Conservation (phyloP, 2,329 filamentous ascomycete species). For the Fusarium sp. region DNA sequence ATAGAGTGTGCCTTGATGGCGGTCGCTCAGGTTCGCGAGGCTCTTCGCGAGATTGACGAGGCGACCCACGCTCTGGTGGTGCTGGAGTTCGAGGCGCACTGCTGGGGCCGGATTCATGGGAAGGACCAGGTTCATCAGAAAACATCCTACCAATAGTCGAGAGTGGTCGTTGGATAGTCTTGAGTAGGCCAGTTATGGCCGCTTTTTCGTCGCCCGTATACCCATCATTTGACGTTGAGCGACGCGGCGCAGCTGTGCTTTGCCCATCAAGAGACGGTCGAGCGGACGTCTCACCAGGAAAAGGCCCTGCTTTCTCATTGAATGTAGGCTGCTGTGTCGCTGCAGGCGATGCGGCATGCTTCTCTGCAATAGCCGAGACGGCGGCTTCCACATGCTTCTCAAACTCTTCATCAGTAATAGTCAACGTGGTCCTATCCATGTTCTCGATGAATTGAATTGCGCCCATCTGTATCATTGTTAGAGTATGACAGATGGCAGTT, state of each 20-base stretch:
- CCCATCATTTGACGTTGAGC: constrained; percentile 70
- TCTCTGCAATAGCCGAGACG: constrained; percentile 95
- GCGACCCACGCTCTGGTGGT: constrained; percentile 51
- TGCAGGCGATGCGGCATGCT: constrained; percentile 73
- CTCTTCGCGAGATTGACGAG: constrained; percentile 52
- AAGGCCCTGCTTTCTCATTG: constrained; percentile 61
- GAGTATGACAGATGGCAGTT: neutral
- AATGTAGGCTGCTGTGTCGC: constrained; percentile 57
- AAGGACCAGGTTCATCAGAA: constrained; percentile 74
- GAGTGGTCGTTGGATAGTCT: constrained; percentile 91
- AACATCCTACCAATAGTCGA: constrained; percentile 96
- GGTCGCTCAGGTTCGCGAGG: constrained; percentile 53
- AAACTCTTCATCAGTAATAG: constrained; percentile 95
- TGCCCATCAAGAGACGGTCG: constrained; percentile 61
- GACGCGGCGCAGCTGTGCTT: constrained; percentile 60
- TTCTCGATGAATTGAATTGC: constrained; percentile 98
- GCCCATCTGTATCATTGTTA: constrained; percentile 74
- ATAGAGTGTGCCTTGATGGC: constrained; percentile 64
- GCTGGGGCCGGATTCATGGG: constrained; percentile 49
- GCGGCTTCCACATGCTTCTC: constrained; percentile 96
- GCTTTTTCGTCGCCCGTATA: constrained; percentile 79
- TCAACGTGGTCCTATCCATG: constrained; percentile 92
- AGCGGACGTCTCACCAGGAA: constrained; percentile 51
- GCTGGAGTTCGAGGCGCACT: constrained; percentile 57
- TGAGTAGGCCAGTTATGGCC: constrained; percentile 86